Conservation (phyloP, 176 grass and related monocot genomes). For the Juncus inflexus region DNA sequence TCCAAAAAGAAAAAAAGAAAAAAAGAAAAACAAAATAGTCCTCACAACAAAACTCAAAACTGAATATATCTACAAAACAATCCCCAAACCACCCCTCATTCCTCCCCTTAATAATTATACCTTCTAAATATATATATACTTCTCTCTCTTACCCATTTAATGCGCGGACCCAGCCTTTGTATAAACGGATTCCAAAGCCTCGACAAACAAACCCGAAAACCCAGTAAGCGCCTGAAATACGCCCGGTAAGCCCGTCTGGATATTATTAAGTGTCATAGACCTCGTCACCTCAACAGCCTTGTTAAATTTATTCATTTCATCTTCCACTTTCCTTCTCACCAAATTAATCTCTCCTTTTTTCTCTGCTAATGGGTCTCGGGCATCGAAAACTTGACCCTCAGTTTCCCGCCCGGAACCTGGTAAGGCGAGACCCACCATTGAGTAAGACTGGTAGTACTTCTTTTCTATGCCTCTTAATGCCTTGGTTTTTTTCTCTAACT, state of each 20-base stretch:
- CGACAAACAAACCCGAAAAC: conserved; percentile 78
- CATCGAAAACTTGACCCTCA: conserved; percentile 54
- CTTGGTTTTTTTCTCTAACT: conserved; percentile 86
- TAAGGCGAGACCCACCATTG: conserved; percentile 71
- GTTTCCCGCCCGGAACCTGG: conserved; percentile 58
- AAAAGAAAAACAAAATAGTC: too few relatives aligned
- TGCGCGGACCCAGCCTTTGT: conserved; percentile 55
- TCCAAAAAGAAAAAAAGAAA: too few relatives aligned
- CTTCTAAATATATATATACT: conserved; percentile 26
- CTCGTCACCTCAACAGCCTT: conserved; percentile 84
- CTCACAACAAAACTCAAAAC: conserved; percentile 26
- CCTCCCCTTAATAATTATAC: conserved; percentile 15
- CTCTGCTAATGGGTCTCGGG: conserved; percentile 82
- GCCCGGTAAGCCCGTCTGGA: conserved; percentile 92
- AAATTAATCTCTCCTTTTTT: conserved; percentile 79
- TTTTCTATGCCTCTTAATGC: conserved; percentile 78
- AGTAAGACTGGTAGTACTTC: conserved; percentile 95
- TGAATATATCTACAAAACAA: conserved; percentile 31
- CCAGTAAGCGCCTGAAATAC: conserved; percentile 90
- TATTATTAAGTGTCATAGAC: conserved; percentile 93
- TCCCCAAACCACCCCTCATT: not conserved
- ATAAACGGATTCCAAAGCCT: conserved; percentile 68
- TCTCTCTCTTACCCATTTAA: conserved; percentile 35
- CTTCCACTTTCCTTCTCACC: conserved; percentile 75
- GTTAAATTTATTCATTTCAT: conserved; percentile 73